phyloP scores from a whole-genome alignment of 139 green algal species.

The Chlamydomonas sp. region DNA sequence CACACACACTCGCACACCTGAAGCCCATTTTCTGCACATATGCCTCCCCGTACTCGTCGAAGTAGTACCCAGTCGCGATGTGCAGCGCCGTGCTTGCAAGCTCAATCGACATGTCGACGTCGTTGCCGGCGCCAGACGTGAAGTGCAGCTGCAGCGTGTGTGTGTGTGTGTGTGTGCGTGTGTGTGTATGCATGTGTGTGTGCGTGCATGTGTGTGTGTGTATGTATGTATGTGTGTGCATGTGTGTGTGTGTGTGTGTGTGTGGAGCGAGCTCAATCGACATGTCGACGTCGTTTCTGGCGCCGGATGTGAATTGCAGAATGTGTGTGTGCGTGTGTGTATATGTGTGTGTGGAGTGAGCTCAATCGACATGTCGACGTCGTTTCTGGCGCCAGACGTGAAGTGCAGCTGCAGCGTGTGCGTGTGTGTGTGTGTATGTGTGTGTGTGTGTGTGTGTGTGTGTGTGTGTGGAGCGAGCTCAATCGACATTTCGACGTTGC shows the following conservation, averaged over 20 bases:
- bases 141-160: slow-evolving; percentile 15
- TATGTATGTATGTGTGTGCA: no score
- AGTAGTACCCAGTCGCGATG: slow-evolving; percentile 58
- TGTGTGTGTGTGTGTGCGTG: background rate
- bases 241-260: background rate
- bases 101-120: slow-evolving; percentile 70
- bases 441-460: background rate
- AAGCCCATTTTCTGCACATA: slow-evolving; percentile 29
- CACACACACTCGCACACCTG: no score
- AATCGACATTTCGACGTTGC: no score
- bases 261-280: background rate
- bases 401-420: slow-evolving; percentile 15
- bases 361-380: slow-evolving; percentile 70
- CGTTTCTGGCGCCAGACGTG: slow-evolving; percentile 25
- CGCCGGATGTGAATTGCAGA: slow-evolving; percentile 13
- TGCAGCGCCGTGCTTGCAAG: slow-evolving; percentile 60
- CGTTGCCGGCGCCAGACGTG: slow-evolving; percentile 25
- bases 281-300: slow-evolving; percentile 22
- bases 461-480: background rate
- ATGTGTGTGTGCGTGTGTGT: background rate
- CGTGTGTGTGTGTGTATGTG: background rate
- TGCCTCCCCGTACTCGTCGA: slow-evolving; percentile 33
- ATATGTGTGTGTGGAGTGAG: slow-evolving; percentile 32
- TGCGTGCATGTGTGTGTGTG: no score
- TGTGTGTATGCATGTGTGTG: background rate